Percentiles rank a stretch among this genome's conserved stretches.
Conservation (phyloP, 2,329 filamentous ascomycete species). For the Aspergillus niger region DNA sequence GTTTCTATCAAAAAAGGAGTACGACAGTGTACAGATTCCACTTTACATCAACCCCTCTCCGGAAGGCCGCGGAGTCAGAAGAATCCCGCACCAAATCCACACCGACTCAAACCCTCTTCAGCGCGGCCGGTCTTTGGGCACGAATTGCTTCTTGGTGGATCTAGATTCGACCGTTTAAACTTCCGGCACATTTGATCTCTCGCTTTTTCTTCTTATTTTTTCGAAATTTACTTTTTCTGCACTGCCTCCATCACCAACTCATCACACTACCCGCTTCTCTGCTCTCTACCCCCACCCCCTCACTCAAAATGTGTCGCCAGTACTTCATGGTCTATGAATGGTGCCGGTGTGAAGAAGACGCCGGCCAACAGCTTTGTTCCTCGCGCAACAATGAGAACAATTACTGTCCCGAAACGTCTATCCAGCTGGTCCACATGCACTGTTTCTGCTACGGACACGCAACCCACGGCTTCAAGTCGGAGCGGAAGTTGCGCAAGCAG, state of each 20-base stretch:
- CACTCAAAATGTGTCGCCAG: slow-evolving; percentile 38
- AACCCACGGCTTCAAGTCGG: slow-evolving; percentile 33
- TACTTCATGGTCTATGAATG: slow-evolving; percentile 41
- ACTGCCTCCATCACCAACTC: neutral
- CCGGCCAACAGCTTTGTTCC: slow-evolving; percentile 34
- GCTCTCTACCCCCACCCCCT: neutral
- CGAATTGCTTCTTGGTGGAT: neutral
- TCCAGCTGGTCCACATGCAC: slow-evolving; percentile 43
- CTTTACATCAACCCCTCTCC: neutral
- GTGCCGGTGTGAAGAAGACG: slow-evolving; percentile 43
- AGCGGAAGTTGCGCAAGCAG: slow-evolving; percentile 33
- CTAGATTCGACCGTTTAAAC: neutral
- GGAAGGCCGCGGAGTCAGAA: slow-evolving; percentile 22
- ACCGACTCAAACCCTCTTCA: slow-evolving; percentile 2
- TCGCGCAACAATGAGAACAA: slow-evolving; percentile 26
- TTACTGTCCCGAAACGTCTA: slow-evolving; percentile 32
- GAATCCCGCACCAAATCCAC: neutral
- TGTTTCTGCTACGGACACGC: slow-evolving; percentile 43
- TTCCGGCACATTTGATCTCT: neutral
- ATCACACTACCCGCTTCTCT: neutral
- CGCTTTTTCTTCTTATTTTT: neutral
- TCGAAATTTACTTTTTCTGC: neutral
- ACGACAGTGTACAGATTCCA: neutral
- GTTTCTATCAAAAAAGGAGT: neutral
- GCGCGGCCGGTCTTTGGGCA: slow-evolving; percentile 4